These are phyloP conservation scores for Naematelia aurantialba DNA, from an alignment of 768 basidiomycete genomes.

Conservation along the genomic window DNA sequence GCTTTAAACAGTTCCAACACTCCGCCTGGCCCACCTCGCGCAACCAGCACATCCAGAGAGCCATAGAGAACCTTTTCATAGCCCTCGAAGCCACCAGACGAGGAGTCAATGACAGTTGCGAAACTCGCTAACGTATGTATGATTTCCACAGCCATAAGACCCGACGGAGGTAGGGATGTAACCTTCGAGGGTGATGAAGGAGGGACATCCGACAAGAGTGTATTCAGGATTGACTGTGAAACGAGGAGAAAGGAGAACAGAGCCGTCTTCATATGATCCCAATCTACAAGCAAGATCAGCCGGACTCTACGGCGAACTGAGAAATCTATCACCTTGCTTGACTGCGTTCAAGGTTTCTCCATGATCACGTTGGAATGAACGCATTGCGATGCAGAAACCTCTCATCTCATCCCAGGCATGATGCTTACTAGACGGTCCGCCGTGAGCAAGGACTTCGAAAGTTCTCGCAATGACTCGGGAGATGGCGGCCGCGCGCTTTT, in stretches of 20 bases:
- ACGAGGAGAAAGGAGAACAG: constrained; percentile 25
- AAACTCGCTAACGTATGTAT: constrained; percentile 16
- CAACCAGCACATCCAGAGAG: constrained; percentile 20
- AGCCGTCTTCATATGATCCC: constrained; percentile 15
- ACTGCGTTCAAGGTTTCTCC: not conserved
- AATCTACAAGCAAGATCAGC: constrained; percentile 1
- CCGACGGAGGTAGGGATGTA: not conserved
- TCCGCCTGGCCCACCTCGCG: not conserved
- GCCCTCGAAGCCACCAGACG: constrained; percentile 18
- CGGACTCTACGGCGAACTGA: too few relatives aligned
- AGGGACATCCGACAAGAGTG: not conserved
- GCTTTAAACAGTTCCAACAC: constrained; percentile 2
- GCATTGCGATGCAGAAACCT: constrained; percentile 8
- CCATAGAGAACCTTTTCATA: constrained; percentile 29
- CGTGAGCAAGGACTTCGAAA: constrained; percentile 15
- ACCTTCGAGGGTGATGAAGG: not conserved
- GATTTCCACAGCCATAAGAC: constrained; percentile 7
- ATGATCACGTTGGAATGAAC: not conserved
- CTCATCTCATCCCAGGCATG: constrained; percentile 13
- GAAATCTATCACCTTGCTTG: too few relatives aligned
- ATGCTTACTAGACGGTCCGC: constrained; percentile 17
- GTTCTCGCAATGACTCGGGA: constrained; percentile 13
- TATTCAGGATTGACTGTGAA: constrained; percentile 16
- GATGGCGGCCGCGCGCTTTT: not conserved
- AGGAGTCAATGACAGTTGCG: constrained; percentile 8